Conservation (phyloP, 352 stramenopile genomes). For the Pythium oligandrum region DNA sequence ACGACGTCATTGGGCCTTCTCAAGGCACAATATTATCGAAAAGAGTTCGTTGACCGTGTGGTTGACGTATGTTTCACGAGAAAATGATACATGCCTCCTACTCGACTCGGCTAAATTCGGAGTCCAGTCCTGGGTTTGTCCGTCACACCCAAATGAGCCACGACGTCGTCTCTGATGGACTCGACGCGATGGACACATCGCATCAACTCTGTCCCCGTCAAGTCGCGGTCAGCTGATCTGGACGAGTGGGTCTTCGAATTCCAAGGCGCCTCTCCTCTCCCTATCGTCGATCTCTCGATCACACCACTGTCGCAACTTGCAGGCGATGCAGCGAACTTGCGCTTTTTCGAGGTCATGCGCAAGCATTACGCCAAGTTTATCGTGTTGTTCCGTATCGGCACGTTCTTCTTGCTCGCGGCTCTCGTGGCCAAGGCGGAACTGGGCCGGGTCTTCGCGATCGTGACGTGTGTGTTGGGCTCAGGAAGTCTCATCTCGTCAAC, state of each 20-base stretch:
- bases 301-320: neutral
- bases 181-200: too few species aligned
- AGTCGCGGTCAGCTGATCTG: too few species aligned
- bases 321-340: neutral
- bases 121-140: too few species aligned
- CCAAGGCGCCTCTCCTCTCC: neutral
- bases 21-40: too few species aligned
- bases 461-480: neutral
- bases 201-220: too few species aligned
- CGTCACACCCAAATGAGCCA: too few species aligned
- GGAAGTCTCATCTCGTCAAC: conserved; percentile 2
- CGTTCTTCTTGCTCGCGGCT: neutral
- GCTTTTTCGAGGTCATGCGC: conserved; percentile 6
- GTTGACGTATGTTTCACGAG: too few species aligned
- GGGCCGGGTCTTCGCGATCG: neutral
- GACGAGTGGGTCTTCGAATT: conserved; percentile 2
- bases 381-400: conserved; percentile 6
- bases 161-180: too few species aligned
- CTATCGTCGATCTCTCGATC: conserved; percentile 7
- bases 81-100: too few species aligned
- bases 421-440: neutral
- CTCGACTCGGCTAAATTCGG: too few species aligned
- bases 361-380: conserved; percentile 8
- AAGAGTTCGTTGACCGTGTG: too few species aligned
- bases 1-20: too few species aligned